Conservation (phyloP, 2,329 filamentous ascomycete species). For the Lachnellula arida region DNA sequence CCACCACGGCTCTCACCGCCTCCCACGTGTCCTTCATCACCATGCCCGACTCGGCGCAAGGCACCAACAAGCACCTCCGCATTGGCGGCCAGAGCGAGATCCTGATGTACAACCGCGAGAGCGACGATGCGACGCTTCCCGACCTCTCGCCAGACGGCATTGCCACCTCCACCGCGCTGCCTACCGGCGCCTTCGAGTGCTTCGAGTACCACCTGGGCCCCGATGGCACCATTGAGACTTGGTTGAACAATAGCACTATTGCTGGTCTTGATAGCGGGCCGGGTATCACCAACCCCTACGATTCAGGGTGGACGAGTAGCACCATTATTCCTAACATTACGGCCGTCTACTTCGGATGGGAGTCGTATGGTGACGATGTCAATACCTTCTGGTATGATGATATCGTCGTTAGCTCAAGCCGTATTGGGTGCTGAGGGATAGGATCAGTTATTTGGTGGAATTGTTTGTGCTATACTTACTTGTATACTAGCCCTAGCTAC, state of each 20-base stretch:
- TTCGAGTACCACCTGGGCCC: slow-evolving; percentile 57
- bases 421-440: slow-evolving; percentile 41
- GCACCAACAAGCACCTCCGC: slow-evolving; percentile 53
- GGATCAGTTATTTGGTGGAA: too few species aligned
- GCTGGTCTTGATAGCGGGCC: slow-evolving; percentile 44
- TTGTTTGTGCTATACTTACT: too few species aligned
- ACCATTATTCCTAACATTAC: slow-evolving; percentile 47
- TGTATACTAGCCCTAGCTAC: too few species aligned
- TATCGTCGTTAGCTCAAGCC: slow-evolving; percentile 43
- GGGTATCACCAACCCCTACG: slow-evolving; percentile 42
- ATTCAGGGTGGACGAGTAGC: slow-evolving; percentile 48
- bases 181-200: slow-evolving; percentile 50
- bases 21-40: slow-evolving; percentile 60
- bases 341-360: slow-evolving; percentile 58
- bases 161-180: slow-evolving; percentile 47
- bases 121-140: slow-evolving; percentile 57
- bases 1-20: slow-evolving; percentile 51
- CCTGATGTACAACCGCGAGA: slow-evolving; percentile 61
- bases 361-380: slow-evolving; percentile 54
- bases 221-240: slow-evolving; percentile 56
- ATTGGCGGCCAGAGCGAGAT: slow-evolving; percentile 58
- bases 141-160: slow-evolving; percentile 57
- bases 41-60: slow-evolving; percentile 55
- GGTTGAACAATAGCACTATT: slow-evolving; percentile 50
- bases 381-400: slow-evolving; percentile 64